Percentiles rank a stretch among this genome's conserved stretches.
These are phyloP conservation scores for Diaporthe helianthi DNA, from an alignment of 2,329 filamentous ascomycete species.

Conservation along the genomic window DNA sequence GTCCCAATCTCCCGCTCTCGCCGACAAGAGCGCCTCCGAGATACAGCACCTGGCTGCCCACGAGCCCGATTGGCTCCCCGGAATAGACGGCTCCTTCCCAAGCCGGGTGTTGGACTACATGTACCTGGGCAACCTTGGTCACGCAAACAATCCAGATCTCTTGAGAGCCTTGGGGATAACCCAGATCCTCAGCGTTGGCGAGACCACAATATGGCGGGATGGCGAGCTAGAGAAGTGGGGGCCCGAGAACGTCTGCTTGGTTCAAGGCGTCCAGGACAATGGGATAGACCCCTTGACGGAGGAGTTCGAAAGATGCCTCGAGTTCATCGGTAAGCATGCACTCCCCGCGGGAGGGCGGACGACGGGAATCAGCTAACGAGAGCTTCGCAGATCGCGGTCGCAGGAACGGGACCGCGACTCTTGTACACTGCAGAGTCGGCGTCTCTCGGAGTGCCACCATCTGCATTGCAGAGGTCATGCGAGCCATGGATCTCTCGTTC, in stretches of 20 bases:
- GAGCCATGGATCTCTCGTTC: conserved; percentile 78
- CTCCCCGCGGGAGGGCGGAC: neutral
- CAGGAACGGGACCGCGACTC: conserved; percentile 77
- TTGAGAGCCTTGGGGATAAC: conserved; percentile 81
- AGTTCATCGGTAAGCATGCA: conserved; percentile 81
- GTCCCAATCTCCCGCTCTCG: conserved; percentile 67
- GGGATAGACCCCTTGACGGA: conserved; percentile 90
- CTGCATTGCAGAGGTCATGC: conserved; percentile 99
- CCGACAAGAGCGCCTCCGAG: conserved; percentile 58
- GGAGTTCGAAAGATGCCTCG: conserved; percentile 84
- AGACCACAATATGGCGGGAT: conserved; percentile 82
- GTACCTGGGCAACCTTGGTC: conserved; percentile 91
- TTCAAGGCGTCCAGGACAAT: conserved; percentile 93
- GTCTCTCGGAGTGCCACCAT: conserved; percentile 96
- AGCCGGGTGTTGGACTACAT: conserved; percentile 91
- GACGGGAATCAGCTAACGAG: conserved; percentile 13
- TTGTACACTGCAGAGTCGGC: conserved; percentile 96
- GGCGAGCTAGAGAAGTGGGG: conserved; percentile 77
- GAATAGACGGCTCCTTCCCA: conserved; percentile 88
- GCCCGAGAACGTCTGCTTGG: conserved; percentile 76
- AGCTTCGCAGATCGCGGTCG: conserved; percentile 73
- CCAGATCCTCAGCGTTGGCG: conserved; percentile 90
- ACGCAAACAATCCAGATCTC: conserved; percentile 92
- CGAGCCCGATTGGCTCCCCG: conserved; percentile 81
- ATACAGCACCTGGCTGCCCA: conserved; percentile 59